phyloP scores from a whole-genome alignment of 768 basidiomycete genomes.

The Stropharia rugosoannulata region DNA sequence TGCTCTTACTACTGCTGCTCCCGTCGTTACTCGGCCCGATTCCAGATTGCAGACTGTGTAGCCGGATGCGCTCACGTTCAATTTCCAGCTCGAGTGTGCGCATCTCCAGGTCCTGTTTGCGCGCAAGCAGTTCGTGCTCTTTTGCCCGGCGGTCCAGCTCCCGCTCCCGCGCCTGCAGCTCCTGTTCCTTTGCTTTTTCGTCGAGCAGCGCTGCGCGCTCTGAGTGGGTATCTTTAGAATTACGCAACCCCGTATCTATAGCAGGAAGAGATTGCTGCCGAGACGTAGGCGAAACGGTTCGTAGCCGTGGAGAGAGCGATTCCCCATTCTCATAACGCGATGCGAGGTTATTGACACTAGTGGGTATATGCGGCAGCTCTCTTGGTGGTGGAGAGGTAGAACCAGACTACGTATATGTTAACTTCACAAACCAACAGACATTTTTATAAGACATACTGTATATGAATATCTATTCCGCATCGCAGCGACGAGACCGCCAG shows the following conservation, averaged over 20 bases:
- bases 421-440: background rate
- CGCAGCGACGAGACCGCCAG: conserved; percentile 62
- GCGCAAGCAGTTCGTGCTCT: conserved; percentile 49
- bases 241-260: conserved; percentile 17
- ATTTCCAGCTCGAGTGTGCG: conserved; percentile 46
- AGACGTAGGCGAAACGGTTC: conserved; percentile 23
- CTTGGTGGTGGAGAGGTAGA: conserved; percentile 53
- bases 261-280: conserved; percentile 29
- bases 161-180: background rate
- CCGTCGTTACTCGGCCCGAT: no score
- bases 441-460: conserved; percentile 39
- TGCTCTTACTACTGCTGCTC: background rate
- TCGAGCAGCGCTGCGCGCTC: conserved; percentile 13
- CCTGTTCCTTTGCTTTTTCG: conserved; percentile 26
- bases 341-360: conserved; percentile 64
- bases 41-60: conserved; percentile 29
- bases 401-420: conserved; percentile 37
- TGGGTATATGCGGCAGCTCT: conserved; percentile 61
- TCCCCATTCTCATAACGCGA: conserved; percentile 56
- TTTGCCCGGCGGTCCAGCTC: conserved; percentile 55
- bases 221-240: conserved; percentile 17
- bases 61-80: conserved; percentile 50
- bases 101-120: conserved; percentile 54
- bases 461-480: conserved; percentile 65
- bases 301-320: conserved; percentile 37